Evolutionary conservation across 495 filamentous ascomycete genomes (phyloP), one percentile per base, ranked within the genome.

Genomic region (Parathielavia hyrcaniae): DNA sequence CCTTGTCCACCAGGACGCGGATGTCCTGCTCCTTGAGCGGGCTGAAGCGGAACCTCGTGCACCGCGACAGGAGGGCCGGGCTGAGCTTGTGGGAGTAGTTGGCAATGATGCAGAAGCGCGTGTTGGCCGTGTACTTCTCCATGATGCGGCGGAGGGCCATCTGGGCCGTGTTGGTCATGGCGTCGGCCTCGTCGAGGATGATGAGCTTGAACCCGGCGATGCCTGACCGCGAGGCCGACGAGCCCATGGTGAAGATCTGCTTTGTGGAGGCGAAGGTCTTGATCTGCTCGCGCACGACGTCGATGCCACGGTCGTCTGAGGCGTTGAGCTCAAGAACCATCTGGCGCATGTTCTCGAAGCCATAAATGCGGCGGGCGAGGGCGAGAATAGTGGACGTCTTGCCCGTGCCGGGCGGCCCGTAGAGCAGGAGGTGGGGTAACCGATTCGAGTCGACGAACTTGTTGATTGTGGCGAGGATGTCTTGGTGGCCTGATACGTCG

Each of bases 1-100:
- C 93, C 66, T 86, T 83, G 70, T 97, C 91, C 9, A 97, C 89
- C 35, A 97, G 70, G 0, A 75, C 75, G 50, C 86, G 76, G 54
- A 99, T 96, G 67, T 96, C 93, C 6, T 65, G 70, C 58, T 95
- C 88, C 66, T 96, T 96, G 35, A 99, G 73, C 26, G 93, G 93
- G 61, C 88, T 92, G 73, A 99, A 99, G 20, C 93, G 80, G 75
- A 99, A 99, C 39, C 93, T 79, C 3, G 93, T 97, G 73, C 93
- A 99, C 61, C 93, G 79, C 34, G 91, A 96, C 17, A 99, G 80
- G 9, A 99, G 77, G 0, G 93, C 93, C 0, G 93, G 91, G 7
- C 89, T 91, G n/a, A 99, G 84, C 71, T 97, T 99, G 75, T 99
- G 93, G 34, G 93, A 95, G 70, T 99, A 99, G 72, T 99, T 99